Evolutionary conservation across 2,329 filamentous ascomycete species (phyloP).

Genomic region (Ceratocystis cubensis): DNA sequence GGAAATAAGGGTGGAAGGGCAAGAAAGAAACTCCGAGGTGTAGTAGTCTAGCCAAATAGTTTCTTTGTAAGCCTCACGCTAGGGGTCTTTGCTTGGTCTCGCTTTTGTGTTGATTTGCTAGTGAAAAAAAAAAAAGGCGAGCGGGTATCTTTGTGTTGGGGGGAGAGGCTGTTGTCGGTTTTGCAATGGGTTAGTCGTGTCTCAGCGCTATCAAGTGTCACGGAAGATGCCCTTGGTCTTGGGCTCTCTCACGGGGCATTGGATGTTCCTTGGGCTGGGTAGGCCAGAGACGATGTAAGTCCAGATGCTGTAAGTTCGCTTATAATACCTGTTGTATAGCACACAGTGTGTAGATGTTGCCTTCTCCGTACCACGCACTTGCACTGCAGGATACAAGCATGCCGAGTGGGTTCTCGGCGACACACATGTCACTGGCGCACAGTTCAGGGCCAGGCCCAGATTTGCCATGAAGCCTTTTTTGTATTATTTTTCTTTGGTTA

Average conservation of each 20-base stretch:
- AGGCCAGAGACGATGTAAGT: too few species aligned
- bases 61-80: neutral
- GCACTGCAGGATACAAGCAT: neutral
- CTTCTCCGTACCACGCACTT: neutral
- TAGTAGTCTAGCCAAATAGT: neutral
- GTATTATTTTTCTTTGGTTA: neutral
- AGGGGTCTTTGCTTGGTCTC: neutral
- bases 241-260: too few species aligned
- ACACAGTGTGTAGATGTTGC: neutral
- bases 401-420: neutral
- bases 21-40: too few species aligned
- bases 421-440: constrained; percentile 3
- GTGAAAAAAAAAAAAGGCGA: too few species aligned
- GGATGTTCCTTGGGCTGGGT: too few species aligned
- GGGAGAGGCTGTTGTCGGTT: too few species aligned
- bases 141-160: too few species aligned
- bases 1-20: too few species aligned
- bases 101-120: neutral
- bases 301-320: neutral
- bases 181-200: too few species aligned
- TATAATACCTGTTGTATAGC: neutral
- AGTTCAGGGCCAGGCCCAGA: neutral
- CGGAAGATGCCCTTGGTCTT: too few species aligned
- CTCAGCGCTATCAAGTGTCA: too few species aligned
- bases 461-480: neutral